These are phyloP conservation scores for Neofusicoccum kwambonambiense DNA, from an alignment of 2,329 filamentous ascomycete genomes.

Conservation along the genomic window DNA sequence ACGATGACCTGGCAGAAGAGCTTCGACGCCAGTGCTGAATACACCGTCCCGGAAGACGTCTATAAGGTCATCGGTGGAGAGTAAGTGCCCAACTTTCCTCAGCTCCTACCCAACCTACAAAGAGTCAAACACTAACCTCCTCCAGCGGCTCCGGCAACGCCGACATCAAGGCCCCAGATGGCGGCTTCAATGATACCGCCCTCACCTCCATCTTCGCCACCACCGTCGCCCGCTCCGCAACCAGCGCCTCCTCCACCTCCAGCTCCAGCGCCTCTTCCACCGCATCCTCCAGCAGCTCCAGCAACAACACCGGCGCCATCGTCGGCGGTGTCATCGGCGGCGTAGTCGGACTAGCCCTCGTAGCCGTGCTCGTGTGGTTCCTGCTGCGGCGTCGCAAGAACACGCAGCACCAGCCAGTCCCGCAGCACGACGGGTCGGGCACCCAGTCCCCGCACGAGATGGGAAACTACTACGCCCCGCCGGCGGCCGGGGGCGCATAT, in stretches of 20 bases:
- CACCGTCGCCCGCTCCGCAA: constrained; percentile 1
- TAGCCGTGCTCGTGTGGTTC: background rate
- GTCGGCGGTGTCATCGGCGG: constrained; percentile 20
- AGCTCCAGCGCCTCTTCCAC: constrained; percentile 1
- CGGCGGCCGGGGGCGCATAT: too few relatives aligned
- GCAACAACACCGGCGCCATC: constrained; percentile 16
- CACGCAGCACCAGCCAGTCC: background rate
- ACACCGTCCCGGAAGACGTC: background rate
- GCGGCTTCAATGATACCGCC: constrained; percentile 12
- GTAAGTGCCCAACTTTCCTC: background rate
- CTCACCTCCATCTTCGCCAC: constrained; percentile 6
- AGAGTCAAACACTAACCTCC: background rate
- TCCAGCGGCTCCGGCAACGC: constrained; percentile 13
- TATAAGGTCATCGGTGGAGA: constrained; percentile 11
- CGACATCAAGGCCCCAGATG: background rate
- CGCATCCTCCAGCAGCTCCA: background rate
- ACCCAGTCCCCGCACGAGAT: background rate
- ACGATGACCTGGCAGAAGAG: constrained; percentile 13
- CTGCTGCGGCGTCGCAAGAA: constrained; percentile 9
- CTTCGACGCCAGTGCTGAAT: background rate
- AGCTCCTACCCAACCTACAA: background rate
- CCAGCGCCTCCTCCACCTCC: background rate
- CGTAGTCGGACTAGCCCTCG: constrained; percentile 16
- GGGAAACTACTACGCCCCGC: background rate
- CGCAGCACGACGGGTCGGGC: background rate